phyloP scores from a whole-genome alignment of 257 asterid genomes.

The Ilex aquifolium region DNA sequence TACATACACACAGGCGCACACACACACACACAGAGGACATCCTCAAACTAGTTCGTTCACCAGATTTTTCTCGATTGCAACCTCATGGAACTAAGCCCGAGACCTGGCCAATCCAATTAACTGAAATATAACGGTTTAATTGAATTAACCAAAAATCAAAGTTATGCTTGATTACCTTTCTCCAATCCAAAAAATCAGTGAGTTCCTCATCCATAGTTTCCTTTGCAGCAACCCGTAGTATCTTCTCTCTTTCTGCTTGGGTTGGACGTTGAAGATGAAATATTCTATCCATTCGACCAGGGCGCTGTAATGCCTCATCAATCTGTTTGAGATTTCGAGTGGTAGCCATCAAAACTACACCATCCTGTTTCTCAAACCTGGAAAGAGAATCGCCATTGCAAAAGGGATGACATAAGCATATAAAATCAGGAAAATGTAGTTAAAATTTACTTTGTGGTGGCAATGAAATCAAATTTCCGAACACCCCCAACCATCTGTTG shows the following conservation, averaged over 20 bases:
- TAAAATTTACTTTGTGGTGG: too few species aligned
- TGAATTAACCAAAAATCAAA: too few species aligned
- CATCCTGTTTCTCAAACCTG: conserved; percentile 98
- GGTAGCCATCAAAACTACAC: conserved; percentile 98
- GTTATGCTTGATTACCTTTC: conserved; percentile 44
- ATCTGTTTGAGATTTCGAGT: conserved; percentile 81
- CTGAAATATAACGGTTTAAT: not conserved
- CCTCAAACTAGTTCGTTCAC: not conserved
- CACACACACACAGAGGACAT: not conserved
- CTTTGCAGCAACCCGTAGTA: conserved; percentile 63
- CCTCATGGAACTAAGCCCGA: too few species aligned
- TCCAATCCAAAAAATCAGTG: conserved; percentile 81
- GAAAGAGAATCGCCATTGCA: conserved; percentile 8
- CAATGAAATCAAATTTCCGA: too few species aligned
- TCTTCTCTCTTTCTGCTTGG: conserved; percentile 80
- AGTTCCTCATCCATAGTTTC: conserved; percentile 92
- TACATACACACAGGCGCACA: too few species aligned
- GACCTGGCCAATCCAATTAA: not conserved
- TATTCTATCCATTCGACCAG: conserved; percentile 98
- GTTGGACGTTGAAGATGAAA: conserved; percentile 93
- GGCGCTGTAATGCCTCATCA: conserved; percentile 92
- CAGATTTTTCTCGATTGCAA: too few species aligned
- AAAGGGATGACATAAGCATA: not conserved
- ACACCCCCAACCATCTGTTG: too few species aligned
- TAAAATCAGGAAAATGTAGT: too few species aligned